A percentile compares a stretch with the other conserved stretches of the same genome.
Conservation (phyloP, 1,284 basidiomycete genomes). For the Porodaedalea pini region DNA sequence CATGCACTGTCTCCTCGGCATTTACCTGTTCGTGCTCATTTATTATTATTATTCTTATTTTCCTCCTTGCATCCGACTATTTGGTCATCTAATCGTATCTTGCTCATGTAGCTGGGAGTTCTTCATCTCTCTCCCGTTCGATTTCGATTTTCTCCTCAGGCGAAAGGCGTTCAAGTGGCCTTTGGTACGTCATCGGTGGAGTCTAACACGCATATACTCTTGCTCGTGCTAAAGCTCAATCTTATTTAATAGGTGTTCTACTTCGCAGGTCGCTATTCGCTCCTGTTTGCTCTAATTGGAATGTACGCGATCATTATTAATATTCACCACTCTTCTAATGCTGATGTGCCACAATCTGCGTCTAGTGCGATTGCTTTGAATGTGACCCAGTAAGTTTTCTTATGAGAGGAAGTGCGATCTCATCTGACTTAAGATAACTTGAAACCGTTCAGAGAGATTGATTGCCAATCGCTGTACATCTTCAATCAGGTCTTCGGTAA, state of each 20-base stretch:
- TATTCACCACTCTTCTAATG: not conserved
- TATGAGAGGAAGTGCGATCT: not conserved
- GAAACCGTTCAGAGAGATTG: conserved; percentile 42
- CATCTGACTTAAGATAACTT: conserved; percentile 11
- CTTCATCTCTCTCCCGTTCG: conserved; percentile 61
- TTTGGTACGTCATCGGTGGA: conserved; percentile 38
- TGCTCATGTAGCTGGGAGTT: conserved; percentile 56
- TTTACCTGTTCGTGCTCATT: conserved; percentile 68
- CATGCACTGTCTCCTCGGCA: conserved; percentile 62
- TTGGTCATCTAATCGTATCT: not conserved
- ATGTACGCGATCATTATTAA: conserved; percentile 46
- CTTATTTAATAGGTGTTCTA: conserved; percentile 55
- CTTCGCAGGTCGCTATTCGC: conserved; percentile 66
- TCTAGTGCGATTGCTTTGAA: conserved; percentile 54
- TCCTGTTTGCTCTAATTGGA: conserved; percentile 66
- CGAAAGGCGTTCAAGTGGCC: conserved; percentile 63
- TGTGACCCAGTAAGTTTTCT: conserved; percentile 43
- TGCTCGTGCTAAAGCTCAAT: not conserved
- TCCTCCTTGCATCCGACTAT: not conserved
- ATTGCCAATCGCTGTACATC: conserved; percentile 69
- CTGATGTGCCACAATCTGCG: conserved; percentile 7
- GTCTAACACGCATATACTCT: conserved; percentile 7
- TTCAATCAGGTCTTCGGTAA: conserved; percentile 72
- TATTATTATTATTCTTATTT: conserved; percentile 1
- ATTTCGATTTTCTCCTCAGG: conserved; percentile 60